A percentile compares a stretch with the other conserved stretches of the same genome.
Conservation (phyloP, 148 eudicot species). For the Camellia lanceoleosa region DNA sequence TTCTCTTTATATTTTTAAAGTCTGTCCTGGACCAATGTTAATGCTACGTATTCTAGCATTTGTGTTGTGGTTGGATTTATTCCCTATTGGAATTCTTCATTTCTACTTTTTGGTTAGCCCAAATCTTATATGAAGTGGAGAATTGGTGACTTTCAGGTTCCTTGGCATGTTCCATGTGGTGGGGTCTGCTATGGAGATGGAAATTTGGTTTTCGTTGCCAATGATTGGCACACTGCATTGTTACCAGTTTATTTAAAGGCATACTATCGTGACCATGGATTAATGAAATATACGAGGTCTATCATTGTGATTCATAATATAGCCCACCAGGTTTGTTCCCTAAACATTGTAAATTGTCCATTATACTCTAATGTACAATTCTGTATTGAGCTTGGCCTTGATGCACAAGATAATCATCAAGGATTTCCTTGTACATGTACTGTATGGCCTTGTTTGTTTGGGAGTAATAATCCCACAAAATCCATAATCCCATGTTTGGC, state of each 20-base stretch:
- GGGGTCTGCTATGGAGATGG: conserved; percentile 98
- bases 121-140: background rate
- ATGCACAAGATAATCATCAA: too few relatives aligned
- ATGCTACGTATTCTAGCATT: too few relatives aligned
- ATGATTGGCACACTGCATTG: conserved; percentile 99
- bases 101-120: conserved; percentile 1
- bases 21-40: too few relatives aligned
- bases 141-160: conserved; percentile 60
- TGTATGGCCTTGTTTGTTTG: too few relatives aligned
- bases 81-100: background rate
- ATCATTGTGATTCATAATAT: conserved; percentile 93
- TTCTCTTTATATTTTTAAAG: too few relatives aligned
- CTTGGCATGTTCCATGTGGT: conserved; percentile 98
- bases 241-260: conserved; percentile 96
- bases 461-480: too few relatives aligned
- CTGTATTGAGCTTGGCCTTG: background rate
- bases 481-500: too few relatives aligned
- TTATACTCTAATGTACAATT: background rate
- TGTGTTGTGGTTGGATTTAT: too few relatives aligned
- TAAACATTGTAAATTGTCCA: background rate
- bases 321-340: conserved; percentile 83
- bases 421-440: too few relatives aligned
- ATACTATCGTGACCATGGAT: conserved; percentile 85
- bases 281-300: conserved; percentile 85
- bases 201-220: conserved; percentile 93